Evolutionary conservation across 371 early-diverging fungal species (phyloP).

Genomic region (Mucor saturninus): DNA sequence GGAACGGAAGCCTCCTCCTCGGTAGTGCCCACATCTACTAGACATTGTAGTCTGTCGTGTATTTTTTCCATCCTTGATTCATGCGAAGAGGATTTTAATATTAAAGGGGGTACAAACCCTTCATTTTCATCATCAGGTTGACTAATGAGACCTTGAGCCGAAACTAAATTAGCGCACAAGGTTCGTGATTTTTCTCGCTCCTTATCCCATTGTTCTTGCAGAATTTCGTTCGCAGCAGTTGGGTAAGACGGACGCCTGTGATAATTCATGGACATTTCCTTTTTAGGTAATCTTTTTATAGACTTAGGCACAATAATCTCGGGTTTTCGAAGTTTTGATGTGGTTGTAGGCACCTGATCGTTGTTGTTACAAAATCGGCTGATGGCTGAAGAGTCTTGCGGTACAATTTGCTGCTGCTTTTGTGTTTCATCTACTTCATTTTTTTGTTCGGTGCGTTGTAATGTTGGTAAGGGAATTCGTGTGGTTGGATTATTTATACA

Average conservation of each 20-base stretch:
- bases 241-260: slow-evolving; percentile 14
- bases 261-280: neutral
- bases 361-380: neutral
- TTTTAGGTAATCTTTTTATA: slow-evolving; percentile 10
- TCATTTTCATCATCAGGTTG: slow-evolving; percentile 13
- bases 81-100: slow-evolving; percentile 2
- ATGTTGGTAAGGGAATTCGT: slow-evolving; percentile 14
- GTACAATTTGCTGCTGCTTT: slow-evolving; percentile 2
- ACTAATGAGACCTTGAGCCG: slow-evolving; percentile 36
- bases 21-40: slow-evolving; percentile 16
- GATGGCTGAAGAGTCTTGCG: neutral
- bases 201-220: slow-evolving; percentile 33
- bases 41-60: slow-evolving; percentile 31
- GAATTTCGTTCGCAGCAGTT: slow-evolving; percentile 23
- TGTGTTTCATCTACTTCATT: slow-evolving; percentile 12
- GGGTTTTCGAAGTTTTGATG: slow-evolving; percentile 27
- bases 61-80: slow-evolving; percentile 19
- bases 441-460: neutral
- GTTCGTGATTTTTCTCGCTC: slow-evolving; percentile 28
- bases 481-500: neutral
- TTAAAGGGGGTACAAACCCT: neutral
- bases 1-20: neutral
- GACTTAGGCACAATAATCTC: slow-evolving; percentile 25
- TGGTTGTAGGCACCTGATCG: slow-evolving; percentile 15
- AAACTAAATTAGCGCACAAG: slow-evolving; percentile 26